Evolutionary conservation across 345 rosid species (phyloP), one percentile per base, ranked within the genome.

Genomic region (Dipteronia dyeriana): DNA sequence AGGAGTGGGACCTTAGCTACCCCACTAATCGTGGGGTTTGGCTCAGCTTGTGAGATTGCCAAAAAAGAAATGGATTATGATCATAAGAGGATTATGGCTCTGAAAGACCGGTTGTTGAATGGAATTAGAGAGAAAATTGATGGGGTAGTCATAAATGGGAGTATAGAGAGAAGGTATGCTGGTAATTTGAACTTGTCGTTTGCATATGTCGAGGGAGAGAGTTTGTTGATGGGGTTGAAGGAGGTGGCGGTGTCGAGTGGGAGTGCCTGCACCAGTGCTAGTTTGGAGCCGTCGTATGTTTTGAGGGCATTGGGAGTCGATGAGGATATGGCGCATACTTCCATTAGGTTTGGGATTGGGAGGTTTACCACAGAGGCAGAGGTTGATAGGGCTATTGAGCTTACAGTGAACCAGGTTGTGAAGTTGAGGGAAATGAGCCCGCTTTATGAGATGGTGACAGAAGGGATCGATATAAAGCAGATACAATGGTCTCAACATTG

Each of bases 201-300:
- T 63, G 98, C 99, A 0, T 96, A 92, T 64, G 99, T 96, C 9
- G 98, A 96, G 86, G 98, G 99, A 34, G 99, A 96, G 94, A 92
- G 97, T 68, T 75, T 96, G 86, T 86, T 96, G 80, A 94, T 96
- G 99, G 99, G 99, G 19, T 83, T 96, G 86, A 96, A 94, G 85
- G 99, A 96, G 74, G 97, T 94, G 77, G 98, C 99, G 0, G 99
- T 97, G 66, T 97, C 99, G 7, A 94, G 99, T 86, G 98, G 98
- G 53, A 94, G 99, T 82, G 99, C 99, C 3, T 96, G 99, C 71
- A 97, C 99, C 0, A 94, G 99, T 79, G 99, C 99, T 0, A 94
- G 99, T 85, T 79, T 94, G 82, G 99, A 94, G 88, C 99, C 99
- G 5, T 97, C 98, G 0, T 97, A 92, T 79, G 99, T 94, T 82